Evolutionary conservation across 345 rosid genomes (phyloP), one percentile per base, ranked within the genome.

Genomic region (Euphorbia pulcherrima): DNA sequence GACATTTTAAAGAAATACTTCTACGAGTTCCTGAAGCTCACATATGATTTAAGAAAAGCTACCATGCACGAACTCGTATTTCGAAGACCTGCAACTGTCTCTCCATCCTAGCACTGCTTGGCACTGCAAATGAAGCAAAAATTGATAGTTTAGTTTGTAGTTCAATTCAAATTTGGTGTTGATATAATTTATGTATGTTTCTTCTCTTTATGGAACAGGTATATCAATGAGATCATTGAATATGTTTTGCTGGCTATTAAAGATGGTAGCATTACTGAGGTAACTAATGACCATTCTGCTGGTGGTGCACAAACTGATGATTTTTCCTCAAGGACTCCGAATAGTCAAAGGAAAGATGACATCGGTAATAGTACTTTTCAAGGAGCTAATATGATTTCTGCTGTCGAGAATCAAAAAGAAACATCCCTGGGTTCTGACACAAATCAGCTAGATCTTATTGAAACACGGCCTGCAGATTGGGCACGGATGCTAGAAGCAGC

Each of bases 171-270:
- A 27, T 68, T n/a, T 17, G 30, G 2, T 26, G 18, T 56, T 56
- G 54, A 29, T 26, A 11, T 68, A 21, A 33, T 48, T 7, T 52
- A 48, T 35, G 39, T 51, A 20, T 68, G 21, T 48, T 51, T 9
- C n/a, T 33, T 30, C 4, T 28, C 21, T 28, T 30, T 17, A 33
- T 40, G 68, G 59, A 58, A 13, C 88, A 95, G 99, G 86, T 86
- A 80, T 79, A 80, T 95, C 80, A 95, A 95, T 80, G 92, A 95
- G 82, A 73, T 92, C 75, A 81, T 95, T 81, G 97, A 90, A 80
- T 67, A 67, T 46, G 6, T 90, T 74, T 76, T 88, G 79, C 86
- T 88, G 77, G 68, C 84, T 60, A 75, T 87, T 59, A 80, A 74
- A 71, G 91, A 79, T 60, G 83, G 75, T 72, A 57, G 68, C 29